Percentiles rank a stretch among this genome's conserved stretches.
Conservation (phyloP, 2,329 filamentous ascomycete species). For the Sporothrix humicola region DNA sequence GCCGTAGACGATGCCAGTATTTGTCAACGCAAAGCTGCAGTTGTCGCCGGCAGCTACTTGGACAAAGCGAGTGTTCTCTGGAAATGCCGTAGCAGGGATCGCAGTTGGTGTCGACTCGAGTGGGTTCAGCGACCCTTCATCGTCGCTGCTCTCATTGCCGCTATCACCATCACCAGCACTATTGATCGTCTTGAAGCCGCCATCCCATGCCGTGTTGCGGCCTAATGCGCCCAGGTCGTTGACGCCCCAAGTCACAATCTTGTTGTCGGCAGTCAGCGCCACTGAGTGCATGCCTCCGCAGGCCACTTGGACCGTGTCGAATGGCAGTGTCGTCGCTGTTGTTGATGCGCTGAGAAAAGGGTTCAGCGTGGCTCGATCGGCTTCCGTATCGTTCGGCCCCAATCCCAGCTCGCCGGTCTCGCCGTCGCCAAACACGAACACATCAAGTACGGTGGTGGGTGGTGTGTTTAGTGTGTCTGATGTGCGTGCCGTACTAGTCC, state of each 20-base stretch:
- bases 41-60: slow-evolving; percentile 72
- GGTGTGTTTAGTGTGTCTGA: neutral
- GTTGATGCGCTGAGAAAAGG: neutral
- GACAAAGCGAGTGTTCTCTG: slow-evolving; percentile 42
- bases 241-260: neutral
- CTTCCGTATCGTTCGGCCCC: neutral
- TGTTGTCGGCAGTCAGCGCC: neutral
- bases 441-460: neutral
- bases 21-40: slow-evolving; percentile 72
- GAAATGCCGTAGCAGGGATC: slow-evolving; percentile 58
- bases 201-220: neutral
- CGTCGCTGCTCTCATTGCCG: no score
- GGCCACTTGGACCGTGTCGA: neutral
- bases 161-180: no score
- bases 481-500: no score
- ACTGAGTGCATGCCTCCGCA: neutral
- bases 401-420: neutral
- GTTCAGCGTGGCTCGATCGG: neutral
- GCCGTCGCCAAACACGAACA: neutral
- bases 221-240: neutral
- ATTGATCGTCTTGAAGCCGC: slow-evolving; percentile 40
- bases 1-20: slow-evolving; percentile 74
- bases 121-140: slow-evolving; percentile 55
- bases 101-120: slow-evolving; percentile 63
- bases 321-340: neutral